A percentile compares a stretch with the other conserved stretches of the same genome.
These are phyloP conservation scores for Salvia hispanica DNA, from an alignment of 257 asterid genomes.

Conservation along the genomic window DNA sequence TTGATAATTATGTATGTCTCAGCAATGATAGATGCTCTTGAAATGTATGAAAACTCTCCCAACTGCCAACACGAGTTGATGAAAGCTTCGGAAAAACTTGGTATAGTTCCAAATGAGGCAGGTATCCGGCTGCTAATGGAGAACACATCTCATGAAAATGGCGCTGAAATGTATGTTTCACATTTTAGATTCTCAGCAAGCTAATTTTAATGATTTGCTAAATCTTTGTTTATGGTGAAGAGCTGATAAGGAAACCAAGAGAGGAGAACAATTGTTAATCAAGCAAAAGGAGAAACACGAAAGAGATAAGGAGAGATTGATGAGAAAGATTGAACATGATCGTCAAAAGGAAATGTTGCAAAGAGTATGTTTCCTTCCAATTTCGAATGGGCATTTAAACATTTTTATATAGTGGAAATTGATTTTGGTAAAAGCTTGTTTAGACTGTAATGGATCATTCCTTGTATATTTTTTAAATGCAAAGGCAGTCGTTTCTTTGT, in stretches of 20 bases:
- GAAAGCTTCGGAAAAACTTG: conserved; percentile 74
- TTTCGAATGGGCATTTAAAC: conserved; percentile 10
- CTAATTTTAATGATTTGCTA: conserved; percentile 24
- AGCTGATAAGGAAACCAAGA: conserved; percentile 69
- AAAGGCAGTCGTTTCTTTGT: not conserved
- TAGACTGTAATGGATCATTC: conserved; percentile 5
- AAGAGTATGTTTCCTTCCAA: conserved; percentile 51
- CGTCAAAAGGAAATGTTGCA: conserved; percentile 70
- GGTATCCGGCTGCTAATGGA: conserved; percentile 62
- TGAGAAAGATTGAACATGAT: conserved; percentile 66
- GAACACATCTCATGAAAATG: conserved; percentile 51
- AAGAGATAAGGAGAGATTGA: conserved; percentile 76
- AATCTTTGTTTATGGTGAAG: conserved; percentile 50
- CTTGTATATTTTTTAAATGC: conserved; percentile 3
- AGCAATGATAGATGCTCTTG: conserved; percentile 69
- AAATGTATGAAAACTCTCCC: conserved; percentile 47
- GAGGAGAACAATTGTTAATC: conserved; percentile 51
- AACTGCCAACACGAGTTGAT: conserved; percentile 53
- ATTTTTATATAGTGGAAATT: conserved; percentile 11
- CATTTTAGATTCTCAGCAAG: conserved; percentile 22
- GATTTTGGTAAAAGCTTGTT: conserved; percentile 4
- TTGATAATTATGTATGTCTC: conserved; percentile 38
- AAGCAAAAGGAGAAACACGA: conserved; percentile 80
- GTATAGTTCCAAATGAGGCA: conserved; percentile 67
- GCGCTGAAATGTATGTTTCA: conserved; percentile 63